Base-by-base conservation (phyloP, 2,329 filamentous ascomycete species). In the Thelonectria olida region DNA sequence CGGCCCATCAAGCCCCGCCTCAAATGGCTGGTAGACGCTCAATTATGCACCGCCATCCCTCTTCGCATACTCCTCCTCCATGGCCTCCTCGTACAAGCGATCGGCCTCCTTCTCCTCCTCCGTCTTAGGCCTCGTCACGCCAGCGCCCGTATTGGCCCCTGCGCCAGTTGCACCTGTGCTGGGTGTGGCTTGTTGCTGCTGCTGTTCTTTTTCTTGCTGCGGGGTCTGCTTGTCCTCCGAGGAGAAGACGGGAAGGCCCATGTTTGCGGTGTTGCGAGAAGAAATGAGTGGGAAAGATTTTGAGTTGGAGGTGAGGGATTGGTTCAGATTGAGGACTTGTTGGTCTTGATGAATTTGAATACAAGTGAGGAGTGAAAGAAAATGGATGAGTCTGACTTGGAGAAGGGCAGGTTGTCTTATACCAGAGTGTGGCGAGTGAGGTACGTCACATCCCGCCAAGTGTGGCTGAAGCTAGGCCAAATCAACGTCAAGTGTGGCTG, bases 41-140 rank as follows among this genome's bases (percentile, higher is more conserved):
- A n/a, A n/a, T 59, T 50, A 85, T 15, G 81, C 78, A 25, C 84
- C 84, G 7, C 83, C 83, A 52, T 85, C 83, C 36, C 82, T 73
- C 78, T 84, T 85, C 44, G 83, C 83, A 63, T 85, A 85, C 72
- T 85, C 83, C 42, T 85, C 83, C 76, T 85, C 83, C 71, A 85
- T 85, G 4, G 76, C 72, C 72, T 85, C 83, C 61, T 85, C 82
- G 53, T 85, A 85, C 39, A 78, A 57, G 22, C 78, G 71, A 64
- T 85, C 83, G 2, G 83, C 83, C 65, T 83, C 81, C 58, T 78
- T 63, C 73, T 85, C 82, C 3, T 75, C 81, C 48, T 80, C 79
- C 1, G 82, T 84, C 77, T 84, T 84, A 38, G 78, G 73, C 57
- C 81, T 70, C 12, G 80, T 81, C 5, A 72, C 75, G 2, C 81